phyloP scores from a whole-genome alignment of 1,139 yeast species.

The Kodamaea arcana region DNA sequence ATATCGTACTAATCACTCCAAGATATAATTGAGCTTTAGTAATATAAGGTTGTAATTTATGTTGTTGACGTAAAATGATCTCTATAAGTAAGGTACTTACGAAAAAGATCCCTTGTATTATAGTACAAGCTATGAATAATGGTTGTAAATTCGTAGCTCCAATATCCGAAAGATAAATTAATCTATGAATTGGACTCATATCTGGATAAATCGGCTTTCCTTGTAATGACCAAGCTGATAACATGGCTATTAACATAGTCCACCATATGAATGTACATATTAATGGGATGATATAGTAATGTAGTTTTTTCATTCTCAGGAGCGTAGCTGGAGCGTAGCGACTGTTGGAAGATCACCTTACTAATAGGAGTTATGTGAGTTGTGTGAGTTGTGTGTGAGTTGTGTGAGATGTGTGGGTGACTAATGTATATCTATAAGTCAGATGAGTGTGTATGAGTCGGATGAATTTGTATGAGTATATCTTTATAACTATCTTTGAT shows the following conservation, averaged over 20 bases:
- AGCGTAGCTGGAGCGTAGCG: neutral
- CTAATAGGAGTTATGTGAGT: neutral
- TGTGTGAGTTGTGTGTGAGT: neutral
- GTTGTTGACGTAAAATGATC: slow-evolving; percentile 47
- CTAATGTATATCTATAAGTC: too few species aligned
- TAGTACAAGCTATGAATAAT: slow-evolving; percentile 23
- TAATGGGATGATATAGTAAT: slow-evolving; percentile 44
- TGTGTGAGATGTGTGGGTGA: neutral
- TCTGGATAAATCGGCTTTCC: slow-evolving; percentile 71
- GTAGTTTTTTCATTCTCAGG: slow-evolving; percentile 18
- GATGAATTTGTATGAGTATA: too few species aligned
- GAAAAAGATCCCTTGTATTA: slow-evolving; percentile 67
- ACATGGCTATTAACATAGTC: slow-evolving; percentile 73
- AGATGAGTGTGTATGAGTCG: too few species aligned
- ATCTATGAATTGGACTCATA: slow-evolving; percentile 34
- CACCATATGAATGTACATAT: slow-evolving; percentile 60
- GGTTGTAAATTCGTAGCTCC: slow-evolving; percentile 28
- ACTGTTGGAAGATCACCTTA: neutral
- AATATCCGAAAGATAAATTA: slow-evolving; percentile 65
- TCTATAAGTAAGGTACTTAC: slow-evolving; percentile 64
- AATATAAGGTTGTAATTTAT: slow-evolving; percentile 53
- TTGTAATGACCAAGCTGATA: slow-evolving; percentile 66
- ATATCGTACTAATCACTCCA: slow-evolving; percentile 48
- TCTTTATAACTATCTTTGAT: too few species aligned
- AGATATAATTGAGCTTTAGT: slow-evolving; percentile 45